phyloP scores from a whole-genome alignment of 257 asterid genomes.

The Perilla frutescens region DNA sequence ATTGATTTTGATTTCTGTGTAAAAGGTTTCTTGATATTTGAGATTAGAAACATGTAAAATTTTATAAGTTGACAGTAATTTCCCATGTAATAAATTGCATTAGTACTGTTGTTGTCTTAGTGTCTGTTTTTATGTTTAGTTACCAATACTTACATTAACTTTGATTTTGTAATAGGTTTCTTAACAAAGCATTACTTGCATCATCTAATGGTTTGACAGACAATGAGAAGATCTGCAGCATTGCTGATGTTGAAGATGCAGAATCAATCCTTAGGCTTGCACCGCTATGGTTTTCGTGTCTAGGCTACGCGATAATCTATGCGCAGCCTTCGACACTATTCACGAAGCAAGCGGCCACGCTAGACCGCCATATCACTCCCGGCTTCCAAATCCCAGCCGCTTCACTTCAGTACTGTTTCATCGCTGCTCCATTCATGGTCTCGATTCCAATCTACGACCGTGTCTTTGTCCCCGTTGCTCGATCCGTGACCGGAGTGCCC shows the following conservation, averaged over 20 bases:
- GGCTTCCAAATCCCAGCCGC: slow-evolving; percentile 41
- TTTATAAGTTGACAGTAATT: too few relatives aligned
- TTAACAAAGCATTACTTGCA: slow-evolving; percentile 43
- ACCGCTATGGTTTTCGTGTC: slow-evolving; percentile 42
- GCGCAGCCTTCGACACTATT: slow-evolving; percentile 42
- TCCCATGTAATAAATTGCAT: too few relatives aligned
- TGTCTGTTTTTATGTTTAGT: too few relatives aligned
- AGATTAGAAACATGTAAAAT: too few relatives aligned
- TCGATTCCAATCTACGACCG: slow-evolving; percentile 49
- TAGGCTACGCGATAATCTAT: slow-evolving; percentile 43
- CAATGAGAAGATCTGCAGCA: slow-evolving; percentile 27
- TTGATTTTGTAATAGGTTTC: slow-evolving; percentile 32
- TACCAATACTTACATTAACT: too few relatives aligned
- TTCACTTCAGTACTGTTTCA: slow-evolving; percentile 34
- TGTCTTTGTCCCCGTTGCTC: slow-evolving; percentile 50
- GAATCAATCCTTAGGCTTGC: slow-evolving; percentile 40
- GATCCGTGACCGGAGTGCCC: slow-evolving; percentile 57
- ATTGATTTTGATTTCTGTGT: too few relatives aligned
- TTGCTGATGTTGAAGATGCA: slow-evolving; percentile 43
- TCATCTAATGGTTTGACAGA: slow-evolving; percentile 21
- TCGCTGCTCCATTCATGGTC: slow-evolving; percentile 29
- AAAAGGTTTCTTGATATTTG: too few relatives aligned
- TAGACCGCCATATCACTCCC: slow-evolving; percentile 34
- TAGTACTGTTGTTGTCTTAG: too few relatives aligned
- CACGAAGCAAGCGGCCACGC: slow-evolving; percentile 48